These are phyloP conservation scores for Aspergillus costaricaensis DNA, from an alignment of 2,329 filamentous ascomycete species.

Conservation along the genomic window DNA sequence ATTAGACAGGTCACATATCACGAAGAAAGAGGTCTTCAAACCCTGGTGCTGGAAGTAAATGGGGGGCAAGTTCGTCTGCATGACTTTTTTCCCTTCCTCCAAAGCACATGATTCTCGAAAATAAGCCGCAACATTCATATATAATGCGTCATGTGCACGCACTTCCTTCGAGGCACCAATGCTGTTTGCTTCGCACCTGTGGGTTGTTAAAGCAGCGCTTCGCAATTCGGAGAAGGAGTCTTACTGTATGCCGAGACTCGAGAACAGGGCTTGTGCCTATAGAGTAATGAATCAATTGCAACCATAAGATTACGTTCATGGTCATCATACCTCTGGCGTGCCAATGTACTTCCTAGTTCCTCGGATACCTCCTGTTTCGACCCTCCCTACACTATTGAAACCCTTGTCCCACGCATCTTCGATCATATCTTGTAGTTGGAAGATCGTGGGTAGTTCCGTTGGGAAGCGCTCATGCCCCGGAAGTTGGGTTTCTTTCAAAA, in stretches of 20 bases:
- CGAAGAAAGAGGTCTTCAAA: constrained; percentile 33
- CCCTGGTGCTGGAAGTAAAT: constrained; percentile 87
- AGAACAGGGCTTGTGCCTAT: constrained; percentile 77
- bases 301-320: neutral
- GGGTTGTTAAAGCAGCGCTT: constrained; percentile 14
- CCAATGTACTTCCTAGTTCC: constrained; percentile 96
- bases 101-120: constrained; percentile 61
- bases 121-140: constrained; percentile 75
- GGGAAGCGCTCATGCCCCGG: constrained; percentile 63
- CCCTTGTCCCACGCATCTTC: constrained; percentile 85
- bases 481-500: constrained; percentile 63
- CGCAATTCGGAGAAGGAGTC: constrained; percentile 24
- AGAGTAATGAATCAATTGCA: constrained; percentile 12
- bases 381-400: constrained; percentile 71
- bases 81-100: constrained; percentile 62
- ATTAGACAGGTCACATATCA: neutral
- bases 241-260: constrained; percentile 67
- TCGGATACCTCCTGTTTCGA: constrained; percentile 82
- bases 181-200: constrained; percentile 61
- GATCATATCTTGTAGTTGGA: constrained; percentile 82
- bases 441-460: constrained; percentile 68
- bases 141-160: constrained; percentile 53
- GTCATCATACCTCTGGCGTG: constrained; percentile 71
- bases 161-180: constrained; percentile 53
- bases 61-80: constrained; percentile 71